These are phyloP conservation scores for Pseudogymnoascus sp. DNA, from an alignment of 2,329 filamentous ascomycete genomes.

Conservation along the genomic window DNA sequence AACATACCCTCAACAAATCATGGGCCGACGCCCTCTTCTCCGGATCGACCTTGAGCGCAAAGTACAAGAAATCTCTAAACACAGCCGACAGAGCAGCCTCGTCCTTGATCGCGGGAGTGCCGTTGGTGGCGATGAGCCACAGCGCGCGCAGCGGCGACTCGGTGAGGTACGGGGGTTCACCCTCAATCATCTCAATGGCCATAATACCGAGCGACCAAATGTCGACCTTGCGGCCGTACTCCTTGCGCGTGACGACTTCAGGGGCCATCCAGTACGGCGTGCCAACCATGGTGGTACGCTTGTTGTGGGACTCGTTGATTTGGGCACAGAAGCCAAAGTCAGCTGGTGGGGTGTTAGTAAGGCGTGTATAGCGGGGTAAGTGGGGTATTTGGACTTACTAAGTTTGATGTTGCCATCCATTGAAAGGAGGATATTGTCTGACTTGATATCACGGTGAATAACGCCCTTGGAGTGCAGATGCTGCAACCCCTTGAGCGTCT, in stretches of 20 bases:
- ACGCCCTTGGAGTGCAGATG: slow-evolving; percentile 96
- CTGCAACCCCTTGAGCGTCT: slow-evolving; percentile 85
- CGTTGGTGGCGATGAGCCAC: slow-evolving; percentile 94
- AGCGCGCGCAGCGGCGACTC: slow-evolving; percentile 88
- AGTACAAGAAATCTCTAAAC: slow-evolving; percentile 86
- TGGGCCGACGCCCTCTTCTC: slow-evolving; percentile 94
- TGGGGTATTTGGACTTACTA: slow-evolving; percentile 50
- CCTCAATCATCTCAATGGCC: slow-evolving; percentile 99
- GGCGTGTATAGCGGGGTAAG: not conserved
- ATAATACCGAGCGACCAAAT: slow-evolving; percentile 99
- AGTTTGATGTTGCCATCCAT: slow-evolving; percentile 95
- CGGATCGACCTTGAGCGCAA: slow-evolving; percentile 92
- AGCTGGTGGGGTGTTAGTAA: slow-evolving; percentile 45
- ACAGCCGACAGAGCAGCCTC: slow-evolving; percentile 71
- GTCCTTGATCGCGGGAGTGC: slow-evolving; percentile 90
- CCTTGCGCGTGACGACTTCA: slow-evolving; percentile 92
- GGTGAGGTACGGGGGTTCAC: slow-evolving; percentile 92
- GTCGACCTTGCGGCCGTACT: slow-evolving; percentile 96
- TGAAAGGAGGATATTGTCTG: slow-evolving; percentile 91
- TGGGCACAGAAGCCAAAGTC: slow-evolving; percentile 99
- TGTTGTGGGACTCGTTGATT: slow-evolving; percentile 94
- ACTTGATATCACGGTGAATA: slow-evolving; percentile 98
- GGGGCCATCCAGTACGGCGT: slow-evolving; percentile 99
- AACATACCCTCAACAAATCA: slow-evolving; percentile 79
- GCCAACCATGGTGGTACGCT: slow-evolving; percentile 97